Conservation (phyloP, 2,329 filamentous ascomycete genomes). For the Lomentospora prolificans region DNA sequence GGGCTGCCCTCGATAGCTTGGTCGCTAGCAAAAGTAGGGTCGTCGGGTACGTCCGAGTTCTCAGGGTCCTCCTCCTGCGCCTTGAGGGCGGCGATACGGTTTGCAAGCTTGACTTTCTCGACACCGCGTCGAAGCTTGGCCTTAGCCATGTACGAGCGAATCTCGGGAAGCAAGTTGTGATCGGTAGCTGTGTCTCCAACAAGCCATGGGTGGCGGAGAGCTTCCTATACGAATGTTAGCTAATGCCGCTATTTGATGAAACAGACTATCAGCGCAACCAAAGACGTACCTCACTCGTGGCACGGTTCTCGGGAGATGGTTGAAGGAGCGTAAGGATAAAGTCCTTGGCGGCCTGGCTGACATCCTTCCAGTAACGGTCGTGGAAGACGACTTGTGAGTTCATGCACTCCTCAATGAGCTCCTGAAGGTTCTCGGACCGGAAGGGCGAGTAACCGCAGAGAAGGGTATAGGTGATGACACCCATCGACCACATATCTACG, state of each 20-base stretch:
- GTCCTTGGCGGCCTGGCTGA: conserved; percentile 88
- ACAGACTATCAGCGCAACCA: too few relatives aligned
- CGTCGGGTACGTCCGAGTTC: conserved; percentile 61
- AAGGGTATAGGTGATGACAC: conserved; percentile 96
- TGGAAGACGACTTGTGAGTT: conserved; percentile 83
- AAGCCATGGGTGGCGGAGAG: conserved; percentile 77
- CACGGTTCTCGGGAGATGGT: conserved; percentile 65
- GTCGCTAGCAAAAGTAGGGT: conserved; percentile 48
- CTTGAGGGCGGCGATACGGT: conserved; percentile 90
- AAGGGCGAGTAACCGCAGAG: conserved; percentile 98
- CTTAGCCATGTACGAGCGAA: conserved; percentile 85
- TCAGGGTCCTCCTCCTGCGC: conserved; percentile 80
- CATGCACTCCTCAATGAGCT: conserved; percentile 90
- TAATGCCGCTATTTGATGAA: too few relatives aligned
- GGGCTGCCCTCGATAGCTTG: conserved; percentile 9
- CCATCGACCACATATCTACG: conserved; percentile 98
- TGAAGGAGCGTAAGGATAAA: conserved; percentile 81
- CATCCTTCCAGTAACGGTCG: conserved; percentile 96
- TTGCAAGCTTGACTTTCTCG: conserved; percentile 90
- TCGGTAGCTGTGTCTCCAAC: conserved; percentile 85
- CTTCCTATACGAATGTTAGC: conserved; percentile 41
- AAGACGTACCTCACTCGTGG: conserved; percentile 63
- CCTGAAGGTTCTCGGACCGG: conserved; percentile 84
- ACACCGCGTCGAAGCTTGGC: conserved; percentile 87
- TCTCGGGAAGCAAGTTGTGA: conserved; percentile 95